Evolutionary conservation across 768 basidiomycete genomes (phyloP), one percentile per base, ranked within the genome.

Genomic region (Gymnopilus junonius): DNA sequence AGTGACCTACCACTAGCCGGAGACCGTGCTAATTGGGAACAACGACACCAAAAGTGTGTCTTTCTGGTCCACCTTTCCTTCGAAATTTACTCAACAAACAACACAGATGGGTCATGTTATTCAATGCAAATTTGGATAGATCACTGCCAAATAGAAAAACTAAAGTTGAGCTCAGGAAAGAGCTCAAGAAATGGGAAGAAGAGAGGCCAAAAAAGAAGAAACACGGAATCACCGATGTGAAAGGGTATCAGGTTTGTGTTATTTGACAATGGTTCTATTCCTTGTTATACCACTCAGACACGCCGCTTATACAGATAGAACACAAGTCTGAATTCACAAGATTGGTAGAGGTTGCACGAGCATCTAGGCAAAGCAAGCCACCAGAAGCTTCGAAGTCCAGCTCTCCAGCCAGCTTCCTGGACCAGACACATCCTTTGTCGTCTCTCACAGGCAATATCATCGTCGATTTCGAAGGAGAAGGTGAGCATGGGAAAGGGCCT

Each of bases 81-180:
- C 46, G 34, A 27, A 46, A 55, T 54, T n/a, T 55, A 25, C 43
- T 62, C 42, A 54, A 45, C 31, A 17, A 21, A 31, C n/a, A n/a
- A 48, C 46, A 31, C 50, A 91, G 90, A 65, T 92, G 89, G 89
- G 81, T 89, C 0, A 86, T 86, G 75, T 70, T 88, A 42, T 87
- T 82, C 67, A 92, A 92, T 63, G 85, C 89, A 29, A 92, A 92
- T 70, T 77, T 90, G 8, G 91, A 92, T 74, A 83, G 83, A 65
- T 79, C 80, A 20, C 55, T 65, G 1, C 53, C 66, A 17, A 76
- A 81, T 46, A 81, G 88, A 29, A 85, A 83, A 69, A 78, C 77
- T 17, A 71, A 78, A 58, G 63, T 71, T 1, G 82, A 83, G 35
- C 79, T 92, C 14, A 79, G 80, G 42, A 69, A 69, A 42, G 88